These are phyloP conservation scores for Phialocephala sp. DNA, from an alignment of 2,329 filamentous ascomycete species.

Conservation along the genomic window DNA sequence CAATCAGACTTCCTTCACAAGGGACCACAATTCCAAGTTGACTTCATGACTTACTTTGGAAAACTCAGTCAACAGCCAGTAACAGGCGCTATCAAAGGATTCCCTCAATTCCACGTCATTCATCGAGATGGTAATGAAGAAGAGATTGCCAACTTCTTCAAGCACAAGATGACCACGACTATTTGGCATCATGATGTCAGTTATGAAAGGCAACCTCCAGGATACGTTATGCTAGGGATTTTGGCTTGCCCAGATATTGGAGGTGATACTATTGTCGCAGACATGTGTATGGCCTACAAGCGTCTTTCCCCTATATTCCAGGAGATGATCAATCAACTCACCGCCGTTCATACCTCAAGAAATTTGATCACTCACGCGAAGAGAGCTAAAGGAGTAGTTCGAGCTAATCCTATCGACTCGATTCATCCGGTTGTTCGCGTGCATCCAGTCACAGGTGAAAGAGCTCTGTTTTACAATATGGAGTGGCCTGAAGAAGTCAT, in stretches of 20 bases:
- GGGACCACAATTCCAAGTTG: slow-evolving; percentile 66
- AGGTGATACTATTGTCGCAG: slow-evolving; percentile 75
- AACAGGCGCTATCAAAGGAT: slow-evolving; percentile 66
- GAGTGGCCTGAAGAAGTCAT: slow-evolving; percentile 71
- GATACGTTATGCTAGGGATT: slow-evolving; percentile 65
- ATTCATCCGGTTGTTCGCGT: slow-evolving; percentile 71
- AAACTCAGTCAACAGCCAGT: slow-evolving; percentile 74
- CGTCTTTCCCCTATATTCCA: slow-evolving; percentile 45
- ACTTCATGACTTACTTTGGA: slow-evolving; percentile 66
- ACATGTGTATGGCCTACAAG: slow-evolving; percentile 69
- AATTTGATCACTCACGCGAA: slow-evolving; percentile 60
- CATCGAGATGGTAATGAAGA: slow-evolving; percentile 65
- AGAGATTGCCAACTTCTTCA: slow-evolving; percentile 63
- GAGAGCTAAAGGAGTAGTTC: slow-evolving; percentile 64
- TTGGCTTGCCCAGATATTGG: slow-evolving; percentile 60
- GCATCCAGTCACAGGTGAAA: slow-evolving; percentile 76
- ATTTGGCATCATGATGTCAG: slow-evolving; percentile 75
- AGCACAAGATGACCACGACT: slow-evolving; percentile 66
- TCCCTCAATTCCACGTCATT: slow-evolving; percentile 69
- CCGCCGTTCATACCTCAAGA: slow-evolving; percentile 66
- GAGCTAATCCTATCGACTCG: slow-evolving; percentile 66
- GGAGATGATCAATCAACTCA: slow-evolving; percentile 58
- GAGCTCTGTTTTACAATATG: slow-evolving; percentile 72
- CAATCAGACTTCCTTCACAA: slow-evolving; percentile 56
- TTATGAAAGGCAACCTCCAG: slow-evolving; percentile 72